Conservation (phyloP, 352 stramenopile species). For the Phytophthora ohioensis region DNA sequence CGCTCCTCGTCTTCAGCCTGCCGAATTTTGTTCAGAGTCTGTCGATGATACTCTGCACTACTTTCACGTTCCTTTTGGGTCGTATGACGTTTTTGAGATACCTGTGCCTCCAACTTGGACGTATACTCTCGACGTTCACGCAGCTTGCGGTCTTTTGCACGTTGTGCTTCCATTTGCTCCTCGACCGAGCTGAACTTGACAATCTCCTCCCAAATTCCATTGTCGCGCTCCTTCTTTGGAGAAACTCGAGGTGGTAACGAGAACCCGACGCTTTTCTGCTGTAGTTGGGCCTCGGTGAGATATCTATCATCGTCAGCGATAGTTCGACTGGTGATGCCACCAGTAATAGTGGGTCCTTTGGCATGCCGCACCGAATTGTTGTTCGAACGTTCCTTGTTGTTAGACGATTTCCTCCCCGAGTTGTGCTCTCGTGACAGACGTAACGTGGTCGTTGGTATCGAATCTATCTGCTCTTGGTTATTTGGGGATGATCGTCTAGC, state of each 20-base stretch:
- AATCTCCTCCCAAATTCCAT: constrained; percentile 87
- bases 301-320: constrained; percentile 63
- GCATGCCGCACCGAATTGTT: constrained; percentile 19
- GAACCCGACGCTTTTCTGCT: constrained; percentile 78
- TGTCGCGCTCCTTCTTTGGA: constrained; percentile 80
- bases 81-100: constrained; percentile 53
- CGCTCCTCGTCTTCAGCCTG: constrained; percentile 68
- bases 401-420: constrained; percentile 33
- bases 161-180: constrained; percentile 66
- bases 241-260: constrained; percentile 64
- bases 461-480: constrained; percentile 41
- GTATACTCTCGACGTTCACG: constrained; percentile 52
- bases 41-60: constrained; percentile 59
- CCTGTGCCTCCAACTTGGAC: constrained; percentile 60
- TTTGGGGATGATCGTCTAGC: constrained; percentile 4
- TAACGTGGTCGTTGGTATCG: background rate
- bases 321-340: constrained; percentile 3
- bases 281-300: constrained; percentile 71
- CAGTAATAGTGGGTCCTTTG: background rate
- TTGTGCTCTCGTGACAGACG: constrained; percentile 5
- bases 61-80: constrained; percentile 49
- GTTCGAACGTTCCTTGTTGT: constrained; percentile 32
- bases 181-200: constrained; percentile 81
- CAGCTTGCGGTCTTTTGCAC: constrained; percentile 41
- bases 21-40: constrained; percentile 56